Evolutionary conservation across 2,329 filamentous ascomycete genomes (phyloP).

Genomic region (Chaetomiaceae sp.): DNA sequence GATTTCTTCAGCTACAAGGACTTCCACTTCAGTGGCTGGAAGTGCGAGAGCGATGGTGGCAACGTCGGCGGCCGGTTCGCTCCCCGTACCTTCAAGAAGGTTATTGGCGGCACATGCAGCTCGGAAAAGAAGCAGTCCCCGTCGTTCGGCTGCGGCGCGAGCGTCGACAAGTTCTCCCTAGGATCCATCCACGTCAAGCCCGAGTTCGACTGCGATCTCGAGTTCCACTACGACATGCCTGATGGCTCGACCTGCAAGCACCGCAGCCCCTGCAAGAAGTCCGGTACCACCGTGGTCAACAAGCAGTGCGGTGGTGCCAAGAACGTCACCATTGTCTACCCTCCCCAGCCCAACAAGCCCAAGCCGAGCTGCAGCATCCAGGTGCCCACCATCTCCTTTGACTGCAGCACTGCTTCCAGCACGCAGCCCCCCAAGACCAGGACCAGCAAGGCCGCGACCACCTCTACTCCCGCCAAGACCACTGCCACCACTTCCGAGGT

Average conservation of each 20-base stretch:
- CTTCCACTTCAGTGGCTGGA: slow-evolving; percentile 70
- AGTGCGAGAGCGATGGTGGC: slow-evolving; percentile 54
- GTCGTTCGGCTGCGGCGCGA: slow-evolving; percentile 51
- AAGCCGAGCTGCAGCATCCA: slow-evolving; percentile 64
- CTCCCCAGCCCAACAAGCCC: slow-evolving; percentile 52
- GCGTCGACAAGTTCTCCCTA: slow-evolving; percentile 65
- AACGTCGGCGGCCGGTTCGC: slow-evolving; percentile 48
- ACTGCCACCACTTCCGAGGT: slow-evolving; percentile 14
- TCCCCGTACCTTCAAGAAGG: slow-evolving; percentile 53
- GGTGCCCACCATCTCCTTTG: slow-evolving; percentile 70
- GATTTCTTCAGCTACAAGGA: slow-evolving; percentile 63
- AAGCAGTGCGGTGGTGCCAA: slow-evolving; percentile 88
- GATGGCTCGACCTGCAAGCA: slow-evolving; percentile 82
- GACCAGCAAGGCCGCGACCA: slow-evolving; percentile 10
- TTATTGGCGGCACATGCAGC: slow-evolving; percentile 54
- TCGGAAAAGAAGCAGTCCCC: slow-evolving; percentile 46
- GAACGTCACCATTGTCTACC: slow-evolving; percentile 68
- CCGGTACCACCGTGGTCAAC: slow-evolving; percentile 71
- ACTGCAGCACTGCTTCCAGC: slow-evolving; percentile 51
- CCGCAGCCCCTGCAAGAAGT: slow-evolving; percentile 59
- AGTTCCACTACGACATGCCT: slow-evolving; percentile 84
- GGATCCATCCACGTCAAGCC: slow-evolving; percentile 67
- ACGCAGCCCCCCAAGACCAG: slow-evolving; percentile 31
- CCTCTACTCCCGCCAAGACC: slow-evolving; percentile 6
- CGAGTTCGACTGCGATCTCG: slow-evolving; percentile 71